Evolutionary conservation across 495 filamentous ascomycete genomes (phyloP).

Genomic region (Aspergillus ostianus): DNA sequence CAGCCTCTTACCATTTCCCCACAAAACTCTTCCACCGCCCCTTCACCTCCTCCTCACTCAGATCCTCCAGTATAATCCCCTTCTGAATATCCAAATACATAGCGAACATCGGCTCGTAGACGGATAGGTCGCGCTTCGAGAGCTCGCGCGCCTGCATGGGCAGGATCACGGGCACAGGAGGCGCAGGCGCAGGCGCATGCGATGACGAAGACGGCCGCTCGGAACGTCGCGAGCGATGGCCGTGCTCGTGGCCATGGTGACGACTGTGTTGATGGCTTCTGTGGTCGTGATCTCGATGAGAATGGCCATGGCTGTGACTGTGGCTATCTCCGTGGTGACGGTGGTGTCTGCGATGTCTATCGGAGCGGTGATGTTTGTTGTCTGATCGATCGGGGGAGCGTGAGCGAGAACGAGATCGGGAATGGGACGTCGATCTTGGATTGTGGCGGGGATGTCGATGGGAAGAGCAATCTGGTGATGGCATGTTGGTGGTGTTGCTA

Average conservation of each 20-base stretch:
- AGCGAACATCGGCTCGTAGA: slow-evolving; percentile 71
- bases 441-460: slow-evolving; percentile 14
- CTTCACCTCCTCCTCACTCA: slow-evolving; percentile 67
- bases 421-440: too few relatives aligned
- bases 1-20: slow-evolving; percentile 70
- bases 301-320: slow-evolving; percentile 21
- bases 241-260: slow-evolving; percentile 12
- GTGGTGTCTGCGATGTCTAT: slow-evolving; percentile 18
- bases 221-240: background rate
- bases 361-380: slow-evolving; percentile 6
- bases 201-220: slow-evolving; percentile 6
- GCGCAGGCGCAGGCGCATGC: background rate
- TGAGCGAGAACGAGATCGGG: slow-evolving; percentile 19
- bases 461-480: slow-evolving; percentile 21
- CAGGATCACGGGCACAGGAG: slow-evolving; percentile 38
- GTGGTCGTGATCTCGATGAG: slow-evolving; percentile 24
- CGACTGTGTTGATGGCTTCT: slow-evolving; percentile 30
- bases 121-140: slow-evolving; percentile 59
- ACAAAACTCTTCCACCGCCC: slow-evolving; percentile 95
- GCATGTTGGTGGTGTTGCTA: slow-evolving; percentile 18
- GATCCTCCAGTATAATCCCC: slow-evolving; percentile 56
- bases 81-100: slow-evolving; percentile 93
- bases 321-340: slow-evolving; percentile 19
- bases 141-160: slow-evolving; percentile 67
- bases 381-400: slow-evolving; percentile 20